Percentiles rank a stretch among this genome's conserved stretches.
Evolutionary conservation across 1,284 basidiomycete genomes (phyloP).

Genomic region (Coniferiporia weirii): DNA sequence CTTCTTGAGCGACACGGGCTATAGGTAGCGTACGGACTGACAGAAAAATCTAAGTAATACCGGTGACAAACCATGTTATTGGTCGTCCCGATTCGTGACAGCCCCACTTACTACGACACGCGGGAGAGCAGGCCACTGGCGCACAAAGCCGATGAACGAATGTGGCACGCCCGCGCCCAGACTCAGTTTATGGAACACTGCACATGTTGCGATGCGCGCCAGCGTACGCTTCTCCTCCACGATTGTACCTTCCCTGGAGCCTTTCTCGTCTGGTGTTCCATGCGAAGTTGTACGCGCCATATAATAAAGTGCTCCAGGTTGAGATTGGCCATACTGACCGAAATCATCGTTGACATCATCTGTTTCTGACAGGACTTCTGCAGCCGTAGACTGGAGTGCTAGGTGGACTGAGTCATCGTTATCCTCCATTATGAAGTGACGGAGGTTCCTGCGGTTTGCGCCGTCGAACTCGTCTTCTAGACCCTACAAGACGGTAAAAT

Average conservation of each 20-base stretch:
- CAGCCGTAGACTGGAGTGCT: conserved; percentile 17
- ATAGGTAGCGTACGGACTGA: conserved; percentile 47
- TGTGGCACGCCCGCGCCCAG: conserved; percentile 52
- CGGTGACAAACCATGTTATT: not conserved
- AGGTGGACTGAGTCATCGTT: conserved; percentile 13
- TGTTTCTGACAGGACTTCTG: not conserved
- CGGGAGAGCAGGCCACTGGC: conserved; percentile 57
- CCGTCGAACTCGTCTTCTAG: conserved; percentile 60
- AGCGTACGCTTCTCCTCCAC: conserved; percentile 30
- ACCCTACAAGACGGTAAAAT: conserved; percentile 26
- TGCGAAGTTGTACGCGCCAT: not conserved
- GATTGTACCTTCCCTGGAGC: not conserved
- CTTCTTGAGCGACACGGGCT: conserved; percentile 39
- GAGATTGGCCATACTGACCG: conserved; percentile 3
- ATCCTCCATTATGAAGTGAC: conserved; percentile 41
- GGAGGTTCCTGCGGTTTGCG: conserved; percentile 47
- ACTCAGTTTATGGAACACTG: conserved; percentile 53
- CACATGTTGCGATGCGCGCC: conserved; percentile 44
- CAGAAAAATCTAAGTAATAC: conserved; percentile 46
- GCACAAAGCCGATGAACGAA: conserved; percentile 49
- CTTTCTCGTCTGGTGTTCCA: not conserved
- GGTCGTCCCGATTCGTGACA: not conserved
- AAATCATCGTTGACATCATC: conserved; percentile 14
- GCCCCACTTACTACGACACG: conserved; percentile 42
- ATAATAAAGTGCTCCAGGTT: conserved; percentile 6